Base-by-base conservation (phyloP, 2,329 filamentous ascomycete species). In the Nothophaeocryptopus gaeumannii region DNA sequence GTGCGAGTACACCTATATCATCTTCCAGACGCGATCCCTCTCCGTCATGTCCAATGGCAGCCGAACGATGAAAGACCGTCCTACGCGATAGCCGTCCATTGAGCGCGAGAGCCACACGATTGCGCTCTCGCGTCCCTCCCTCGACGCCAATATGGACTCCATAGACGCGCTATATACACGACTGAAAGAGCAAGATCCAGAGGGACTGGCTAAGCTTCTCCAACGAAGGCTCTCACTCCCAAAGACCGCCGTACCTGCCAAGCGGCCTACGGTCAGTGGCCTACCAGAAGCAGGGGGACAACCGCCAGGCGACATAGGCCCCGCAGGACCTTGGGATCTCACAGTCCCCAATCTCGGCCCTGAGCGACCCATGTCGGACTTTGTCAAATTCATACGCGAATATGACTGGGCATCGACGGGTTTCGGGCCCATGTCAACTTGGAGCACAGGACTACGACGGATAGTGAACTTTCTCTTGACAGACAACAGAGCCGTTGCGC, bases 351-450 rank as follows among this genome's bases (percentile, higher is more conserved):
- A 34, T 7, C 30, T 39, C 14, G 31, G 9, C 15, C n/a, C 13
- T 47, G 13, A 33, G 38, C 5, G 46, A 38, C 8, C 46, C 10
- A 14, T 42, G 3, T 42, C 45, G 2, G 45, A 60, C 26, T 36
- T 53, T 11, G 40, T 49, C 12, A 30, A 51, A 13, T 29, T 56
- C 15, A 39, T 48, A 29, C 45, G 58, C 8, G 32, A 38, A 3
- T 41, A 51, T 34, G 53, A 61, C 33, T 61, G 57, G 57, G 34
- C 49, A 1, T 33, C 40, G 2, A 60, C 55, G 5, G 36, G 47
- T 7, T 39, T 61, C 3, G 58, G 57, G 0, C 47, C 55, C 2
- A 55, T 61, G 51, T 10, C 26, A 3, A 15, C 37, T 3, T 61
- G 58, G 58, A 34, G 51, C 9, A 26, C 44, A 2, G 42, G 51